phyloP scores from a whole-genome alignment of 2,329 filamentous ascomycete genomes.

The Exophiala phaeomuriformis region DNA sequence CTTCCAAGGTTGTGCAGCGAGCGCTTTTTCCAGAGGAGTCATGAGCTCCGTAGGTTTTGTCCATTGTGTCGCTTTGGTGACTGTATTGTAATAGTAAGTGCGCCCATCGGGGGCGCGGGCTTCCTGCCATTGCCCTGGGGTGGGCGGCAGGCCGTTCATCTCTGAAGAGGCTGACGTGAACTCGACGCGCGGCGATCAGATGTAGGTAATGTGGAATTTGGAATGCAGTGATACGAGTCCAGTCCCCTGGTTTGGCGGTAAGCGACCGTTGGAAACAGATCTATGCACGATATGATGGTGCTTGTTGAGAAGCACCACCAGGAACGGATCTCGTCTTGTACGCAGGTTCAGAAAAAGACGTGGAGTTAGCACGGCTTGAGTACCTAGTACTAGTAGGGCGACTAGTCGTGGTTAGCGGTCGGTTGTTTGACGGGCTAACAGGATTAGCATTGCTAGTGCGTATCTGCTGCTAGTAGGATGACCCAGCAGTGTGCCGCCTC shows the following conservation, averaged over 20 bases:
- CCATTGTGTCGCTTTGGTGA: constrained; percentile 88
- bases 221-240: neutral
- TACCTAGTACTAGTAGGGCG: no score
- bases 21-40: constrained; percentile 71
- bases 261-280: no score
- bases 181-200: neutral
- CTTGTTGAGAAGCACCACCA: no score
- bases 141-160: constrained; percentile 55
- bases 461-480: no score
- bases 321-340: neutral
- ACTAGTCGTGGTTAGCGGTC: neutral
- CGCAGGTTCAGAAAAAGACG: neutral
- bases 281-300: no score
- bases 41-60: constrained; percentile 86
- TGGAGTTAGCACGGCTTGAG: no score
- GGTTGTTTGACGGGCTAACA: no score
- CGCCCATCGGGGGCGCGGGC: constrained; percentile 73
- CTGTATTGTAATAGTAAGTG: constrained; percentile 82
- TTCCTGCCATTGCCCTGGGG: constrained; percentile 65
- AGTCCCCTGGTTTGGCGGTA: no score
- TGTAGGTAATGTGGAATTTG: neutral
- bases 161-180: neutral
- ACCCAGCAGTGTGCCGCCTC: no score
- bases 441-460: no score
- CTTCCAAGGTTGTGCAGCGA: constrained; percentile 81